Base-by-base conservation (phyloP, 2,329 filamentous ascomycete species). In the Cytospora mali region DNA sequence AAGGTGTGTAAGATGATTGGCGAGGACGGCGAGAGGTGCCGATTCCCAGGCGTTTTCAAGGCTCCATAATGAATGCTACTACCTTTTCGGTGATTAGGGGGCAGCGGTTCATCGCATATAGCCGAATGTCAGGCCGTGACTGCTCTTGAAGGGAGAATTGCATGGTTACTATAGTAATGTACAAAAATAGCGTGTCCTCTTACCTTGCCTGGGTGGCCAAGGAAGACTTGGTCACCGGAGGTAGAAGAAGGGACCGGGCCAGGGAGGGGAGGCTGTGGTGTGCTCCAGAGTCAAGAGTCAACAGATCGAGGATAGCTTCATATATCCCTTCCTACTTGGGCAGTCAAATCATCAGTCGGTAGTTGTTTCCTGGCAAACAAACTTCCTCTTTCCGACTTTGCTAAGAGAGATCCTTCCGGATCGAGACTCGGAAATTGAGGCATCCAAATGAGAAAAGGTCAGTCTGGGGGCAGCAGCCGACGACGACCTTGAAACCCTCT, bases 1-100 rank as follows among this genome's bases (percentile, higher is more conserved):
- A 33, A 58, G 16, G 10, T 54, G 55, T 65, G 63, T 65, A 65
- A 64, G 62, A 62, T 64, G 62, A 64, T 64, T 64, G 62, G 55
- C 35, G 50, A 49, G 9, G 25, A 23, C 6, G 16, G 28, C 18
- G 28, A 39, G 33, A 39, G 31, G 16, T 62, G 28, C 51, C 42
- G 42, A 35, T 23, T 31, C n/a, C n/a, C 58, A 27, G n/a, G 52
- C 50, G 16, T 18, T n/a, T 35, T 21, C 39, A 49, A 35, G n/a
- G 35, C 50, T 52, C 58, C 58, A 35, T 60, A 42, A 42, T 46
- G 7, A n/a, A n/a, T 46, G 42, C 9, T 18, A 46, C 9, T 18
- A 46, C 42, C n/a, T n/a, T 13, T 46, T 4, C 4, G 35, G n/a
- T 46, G 42, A 23, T 46, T 21, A 21, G n/a, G 31, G 31, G 39